Base-by-base conservation (phyloP, 1,139 yeast species). In the Saccharomyces pastorianus region DNA sequence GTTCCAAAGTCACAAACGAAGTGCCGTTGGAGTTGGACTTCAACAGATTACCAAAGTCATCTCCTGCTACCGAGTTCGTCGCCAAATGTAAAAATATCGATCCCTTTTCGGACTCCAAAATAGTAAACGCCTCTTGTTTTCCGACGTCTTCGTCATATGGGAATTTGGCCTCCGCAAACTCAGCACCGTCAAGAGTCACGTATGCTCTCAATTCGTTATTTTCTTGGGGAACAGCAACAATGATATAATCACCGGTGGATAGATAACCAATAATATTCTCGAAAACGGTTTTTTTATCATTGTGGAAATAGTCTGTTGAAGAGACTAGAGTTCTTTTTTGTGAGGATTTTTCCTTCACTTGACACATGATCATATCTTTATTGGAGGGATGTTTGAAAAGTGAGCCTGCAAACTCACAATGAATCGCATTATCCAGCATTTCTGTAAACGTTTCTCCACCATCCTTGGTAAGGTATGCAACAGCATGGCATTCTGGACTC, bases 11-110 rank as follows among this genome's bases (percentile, higher is more conserved):
- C 2, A 88, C 93, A 67, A 88, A 91, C 13, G 88, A 82, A 0
- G 98, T 90, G 57, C 99, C 99, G 64, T 91, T 89, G n/a, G 88
- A 87, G 67, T 93, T 91, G 0, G 96, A 88, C 66, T 93, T 93
- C 63, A 93, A 75, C n/a, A 95, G 74, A 0, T 89, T 76, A 7
- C 99, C 99, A 70, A 70, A 84, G 63, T 89, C 95, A 9, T 72
- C 68, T 8, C 79, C 82, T 0, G 66, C 56, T 6, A 75, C 76
- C 27, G 73, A 69, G 59, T 76, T 76, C 0, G 90, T 84, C 0
- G 96, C 87, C 6, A 90, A 87, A 68, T 90, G 97, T 73, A 93
- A 70, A 70, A 91, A 86, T 6, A 93, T 76, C 0, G 96, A 81
- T 41, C 86, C 82, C 0, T 91, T 79, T 42, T 79, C 79, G 0